Evolutionary conservation across 2,329 filamentous ascomycete genomes (phyloP).

Genomic region (Fusarium sp.): DNA sequence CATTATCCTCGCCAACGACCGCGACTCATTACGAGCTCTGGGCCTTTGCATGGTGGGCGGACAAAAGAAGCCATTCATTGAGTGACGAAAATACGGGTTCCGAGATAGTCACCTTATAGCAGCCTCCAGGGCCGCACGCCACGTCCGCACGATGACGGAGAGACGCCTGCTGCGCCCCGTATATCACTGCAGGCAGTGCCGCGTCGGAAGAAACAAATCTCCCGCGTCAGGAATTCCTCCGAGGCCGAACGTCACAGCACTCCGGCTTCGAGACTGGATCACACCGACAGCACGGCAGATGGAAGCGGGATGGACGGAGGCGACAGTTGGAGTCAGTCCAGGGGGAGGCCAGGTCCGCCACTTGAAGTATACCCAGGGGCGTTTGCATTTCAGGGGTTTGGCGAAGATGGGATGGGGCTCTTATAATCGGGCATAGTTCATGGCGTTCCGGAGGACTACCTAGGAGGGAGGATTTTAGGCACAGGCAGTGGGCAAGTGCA

Average conservation of each 20-base stretch:
- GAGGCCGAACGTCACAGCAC: constrained; percentile 10
- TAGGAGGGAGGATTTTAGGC: constrained; percentile 20
- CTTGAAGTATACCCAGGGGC: constrained; percentile 42
- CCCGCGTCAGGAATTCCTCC: constrained; percentile 21
- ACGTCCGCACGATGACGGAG: constrained; percentile 19
- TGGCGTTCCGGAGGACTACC: constrained; percentile 39
- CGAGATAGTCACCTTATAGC: constrained; percentile 24
- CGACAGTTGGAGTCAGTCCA: constrained; percentile 7
- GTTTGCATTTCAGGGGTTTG: constrained; percentile 41
- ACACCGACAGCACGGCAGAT: constrained; percentile 2
- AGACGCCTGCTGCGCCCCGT: constrained; percentile 22
- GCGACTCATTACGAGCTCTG: constrained; percentile 69
- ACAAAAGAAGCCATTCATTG: constrained; percentile 74
- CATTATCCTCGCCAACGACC: constrained; percentile 84
- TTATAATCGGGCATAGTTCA: constrained; percentile 40
- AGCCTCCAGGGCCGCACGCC: constrained; percentile 22
- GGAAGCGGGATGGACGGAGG: constrained; percentile 2
- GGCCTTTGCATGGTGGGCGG: constrained; percentile 73
- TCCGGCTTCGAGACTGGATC: constrained; percentile 15
- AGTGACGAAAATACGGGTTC: constrained; percentile 53
- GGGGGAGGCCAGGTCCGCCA: constrained; percentile 13
- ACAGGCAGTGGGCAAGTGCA: constrained; percentile 48
- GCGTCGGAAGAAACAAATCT: constrained; percentile 31
- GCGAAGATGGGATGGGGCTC: constrained; percentile 32
- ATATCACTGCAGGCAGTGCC: constrained; percentile 24